Conservation (phyloP, 2,329 filamentous ascomycete species). For the Cladobotryum protrusum region DNA sequence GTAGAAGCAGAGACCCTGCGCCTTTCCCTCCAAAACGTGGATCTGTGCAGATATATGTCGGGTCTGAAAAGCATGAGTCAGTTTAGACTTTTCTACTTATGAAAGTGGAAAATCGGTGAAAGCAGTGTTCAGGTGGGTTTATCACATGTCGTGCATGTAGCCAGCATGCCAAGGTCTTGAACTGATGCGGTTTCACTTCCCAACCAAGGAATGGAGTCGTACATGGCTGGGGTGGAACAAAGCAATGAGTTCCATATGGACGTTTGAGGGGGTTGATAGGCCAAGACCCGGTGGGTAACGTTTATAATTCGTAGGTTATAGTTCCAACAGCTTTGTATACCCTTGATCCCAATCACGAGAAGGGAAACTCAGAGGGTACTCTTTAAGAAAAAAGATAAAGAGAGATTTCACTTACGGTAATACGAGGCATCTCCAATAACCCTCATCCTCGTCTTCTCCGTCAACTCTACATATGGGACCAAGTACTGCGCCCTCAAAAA, state of each 20-base stretch:
- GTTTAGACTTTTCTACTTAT: background rate
- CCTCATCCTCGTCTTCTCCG: slow-evolving; percentile 25
- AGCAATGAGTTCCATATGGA: too few relatives aligned
- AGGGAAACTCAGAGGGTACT: background rate
- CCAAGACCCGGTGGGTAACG: too few relatives aligned
- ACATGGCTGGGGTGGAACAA: too few relatives aligned
- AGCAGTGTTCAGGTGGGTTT: too few relatives aligned
- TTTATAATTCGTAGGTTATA: too few relatives aligned
- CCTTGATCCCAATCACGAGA: background rate
- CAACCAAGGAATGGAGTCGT: too few relatives aligned
- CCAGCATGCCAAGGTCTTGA: too few relatives aligned
- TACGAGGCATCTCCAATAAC: slow-evolving; percentile 25
- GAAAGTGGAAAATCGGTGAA: too few relatives aligned
- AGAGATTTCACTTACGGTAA: slow-evolving; percentile 29
- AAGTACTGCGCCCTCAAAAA: slow-evolving; percentile 26
- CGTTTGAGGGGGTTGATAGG: too few relatives aligned
- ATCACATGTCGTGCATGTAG: background rate
- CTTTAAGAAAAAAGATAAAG: slow-evolving; percentile 5
- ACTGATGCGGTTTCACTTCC: too few relatives aligned
- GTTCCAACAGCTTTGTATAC: too few relatives aligned
- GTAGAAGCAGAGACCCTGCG: slow-evolving; percentile 28
- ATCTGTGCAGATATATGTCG: slow-evolving; percentile 35
- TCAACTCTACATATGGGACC: slow-evolving; percentile 27
- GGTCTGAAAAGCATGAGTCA: slow-evolving; percentile 20
- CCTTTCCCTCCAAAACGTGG: slow-evolving; percentile 29